These are phyloP conservation scores for Nigrospora oryzae DNA, from an alignment of 2,329 filamentous ascomycete species.

Conservation along the genomic window DNA sequence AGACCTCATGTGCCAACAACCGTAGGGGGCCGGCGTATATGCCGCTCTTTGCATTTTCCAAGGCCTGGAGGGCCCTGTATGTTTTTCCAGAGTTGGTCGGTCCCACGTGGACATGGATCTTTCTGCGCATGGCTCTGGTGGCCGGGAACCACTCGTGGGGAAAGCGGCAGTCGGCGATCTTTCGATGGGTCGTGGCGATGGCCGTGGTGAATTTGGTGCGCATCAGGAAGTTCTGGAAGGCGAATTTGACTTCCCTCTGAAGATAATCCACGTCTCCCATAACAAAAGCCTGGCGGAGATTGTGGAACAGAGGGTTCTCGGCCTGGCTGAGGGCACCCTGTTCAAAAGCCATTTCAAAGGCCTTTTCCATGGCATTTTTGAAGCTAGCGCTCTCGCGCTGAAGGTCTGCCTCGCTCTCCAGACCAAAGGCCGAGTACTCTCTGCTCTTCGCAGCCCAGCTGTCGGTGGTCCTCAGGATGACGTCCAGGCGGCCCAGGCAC, in stretches of 20 bases:
- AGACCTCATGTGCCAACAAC: constrained; percentile 90
- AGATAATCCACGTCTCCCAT: constrained; percentile 41
- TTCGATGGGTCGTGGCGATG: constrained; percentile 50
- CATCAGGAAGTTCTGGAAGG: constrained; percentile 59
- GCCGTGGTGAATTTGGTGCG: constrained; percentile 46
- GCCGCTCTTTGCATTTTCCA: constrained; percentile 68
- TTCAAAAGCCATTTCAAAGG: constrained; percentile 33
- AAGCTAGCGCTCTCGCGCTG: constrained; percentile 37
- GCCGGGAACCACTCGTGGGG: constrained; percentile 89
- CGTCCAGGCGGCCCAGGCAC: constrained; percentile 21
- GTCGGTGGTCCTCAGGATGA: constrained; percentile 20
- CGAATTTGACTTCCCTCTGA: constrained; percentile 51
- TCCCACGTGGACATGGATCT: constrained; percentile 85
- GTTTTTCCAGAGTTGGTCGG: constrained; percentile 98
- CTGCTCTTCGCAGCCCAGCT: constrained; percentile 13
- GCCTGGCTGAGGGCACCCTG: constrained; percentile 24
- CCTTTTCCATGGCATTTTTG: constrained; percentile 31
- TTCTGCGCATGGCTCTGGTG: constrained; percentile 71
- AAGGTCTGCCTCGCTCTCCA: constrained; percentile 30
- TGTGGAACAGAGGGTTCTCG: constrained; percentile 48
- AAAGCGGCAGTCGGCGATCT: constrained; percentile 74
- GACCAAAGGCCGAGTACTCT: constrained; percentile 23
- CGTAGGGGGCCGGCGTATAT: constrained; percentile 88
- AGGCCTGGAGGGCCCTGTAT: constrained; percentile 79
- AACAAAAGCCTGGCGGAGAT: constrained; percentile 52